These are phyloP conservation scores for Circinella umbellata DNA, from an alignment of 371 early-diverging fungal species.

Conservation along the genomic window DNA sequence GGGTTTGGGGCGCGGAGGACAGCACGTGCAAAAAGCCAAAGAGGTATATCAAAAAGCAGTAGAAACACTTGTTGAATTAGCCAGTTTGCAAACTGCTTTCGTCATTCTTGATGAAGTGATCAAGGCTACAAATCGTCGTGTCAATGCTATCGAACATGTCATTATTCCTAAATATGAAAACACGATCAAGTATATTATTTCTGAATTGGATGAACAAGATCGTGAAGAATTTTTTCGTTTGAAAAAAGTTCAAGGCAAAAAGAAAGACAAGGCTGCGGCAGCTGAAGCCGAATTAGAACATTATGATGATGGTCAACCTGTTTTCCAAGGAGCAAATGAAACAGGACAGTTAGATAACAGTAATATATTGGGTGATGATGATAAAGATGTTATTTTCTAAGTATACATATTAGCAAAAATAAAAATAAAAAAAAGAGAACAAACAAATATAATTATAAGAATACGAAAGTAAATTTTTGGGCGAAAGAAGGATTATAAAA, in stretches of 20 bases:
- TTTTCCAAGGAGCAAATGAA: slow-evolving; percentile 45
- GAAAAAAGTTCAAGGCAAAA: slow-evolving; percentile 97
- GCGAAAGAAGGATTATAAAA: too few relatives aligned
- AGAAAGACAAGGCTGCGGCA: slow-evolving; percentile 86
- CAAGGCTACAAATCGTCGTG: slow-evolving; percentile 98
- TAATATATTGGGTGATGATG: slow-evolving; percentile 54
- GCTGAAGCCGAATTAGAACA: slow-evolving; percentile 43
- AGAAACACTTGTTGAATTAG: slow-evolving; percentile 93
- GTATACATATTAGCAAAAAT: not conserved
- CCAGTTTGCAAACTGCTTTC: slow-evolving; percentile 90
- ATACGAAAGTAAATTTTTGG: not conserved
- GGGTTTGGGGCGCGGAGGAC: slow-evolving; percentile 97
- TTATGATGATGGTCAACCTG: slow-evolving; percentile 21
- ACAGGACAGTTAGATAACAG: slow-evolving; percentile 37
- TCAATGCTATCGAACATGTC: slow-evolving; percentile 99
- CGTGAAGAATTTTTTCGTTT: slow-evolving; percentile 99
- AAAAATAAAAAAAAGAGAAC: not conserved
- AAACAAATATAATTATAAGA: not conserved
- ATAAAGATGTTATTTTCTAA: slow-evolving; percentile 69
- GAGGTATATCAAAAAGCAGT: slow-evolving; percentile 96
- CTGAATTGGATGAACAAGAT: slow-evolving; percentile 99
- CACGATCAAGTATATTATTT: slow-evolving; percentile 96
- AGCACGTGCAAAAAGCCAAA: slow-evolving; percentile 92
- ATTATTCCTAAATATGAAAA: slow-evolving; percentile 99
- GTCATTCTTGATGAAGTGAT: slow-evolving; percentile 98